These are phyloP conservation scores for Geotrichum histeridarum DNA, from an alignment of 1,139 yeast species.

Conservation along the genomic window DNA sequence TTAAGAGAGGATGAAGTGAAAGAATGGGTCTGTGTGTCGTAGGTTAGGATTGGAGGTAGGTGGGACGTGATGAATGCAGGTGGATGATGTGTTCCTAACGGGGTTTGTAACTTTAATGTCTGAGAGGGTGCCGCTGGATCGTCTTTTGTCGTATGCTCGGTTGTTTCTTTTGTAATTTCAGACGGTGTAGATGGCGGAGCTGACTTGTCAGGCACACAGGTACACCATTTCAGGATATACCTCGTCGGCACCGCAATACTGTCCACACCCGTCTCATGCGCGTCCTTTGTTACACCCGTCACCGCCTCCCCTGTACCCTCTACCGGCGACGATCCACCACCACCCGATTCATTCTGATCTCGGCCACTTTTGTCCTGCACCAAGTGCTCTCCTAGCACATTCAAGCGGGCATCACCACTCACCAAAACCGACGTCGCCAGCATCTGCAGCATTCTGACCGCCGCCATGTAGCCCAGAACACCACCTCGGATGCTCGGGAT, in stretches of 20 bases:
- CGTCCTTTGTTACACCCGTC: background rate
- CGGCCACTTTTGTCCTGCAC: conserved; percentile 8
- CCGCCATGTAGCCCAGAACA: conserved; percentile 15
- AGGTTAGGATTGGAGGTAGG: background rate
- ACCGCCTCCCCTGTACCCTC: too few species aligned
- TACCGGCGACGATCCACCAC: too few species aligned
- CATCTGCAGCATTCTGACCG: conserved; percentile 14
- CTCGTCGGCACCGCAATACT: conserved; percentile 2
- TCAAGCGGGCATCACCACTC: conserved; percentile 18
- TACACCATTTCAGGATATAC: conserved; percentile 16
- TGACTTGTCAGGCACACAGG: conserved; percentile 1
- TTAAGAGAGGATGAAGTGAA: background rate
- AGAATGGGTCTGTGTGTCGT: background rate
- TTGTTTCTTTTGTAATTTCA: background rate
- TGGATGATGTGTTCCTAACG: background rate
- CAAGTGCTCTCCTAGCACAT: conserved; percentile 12
- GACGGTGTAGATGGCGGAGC: background rate
- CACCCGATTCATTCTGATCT: too few species aligned
- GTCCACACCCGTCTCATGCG: background rate
- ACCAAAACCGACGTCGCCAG: conserved; percentile 16
- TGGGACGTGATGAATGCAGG: background rate
- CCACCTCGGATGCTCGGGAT: conserved; percentile 18
- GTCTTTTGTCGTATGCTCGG: too few species aligned
- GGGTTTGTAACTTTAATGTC: too few species aligned
- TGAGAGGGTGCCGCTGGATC: too few species aligned